Evolutionary conservation across 352 stramenopile genomes (phyloP).

Genomic region (Phytophthora kernoviae): DNA sequence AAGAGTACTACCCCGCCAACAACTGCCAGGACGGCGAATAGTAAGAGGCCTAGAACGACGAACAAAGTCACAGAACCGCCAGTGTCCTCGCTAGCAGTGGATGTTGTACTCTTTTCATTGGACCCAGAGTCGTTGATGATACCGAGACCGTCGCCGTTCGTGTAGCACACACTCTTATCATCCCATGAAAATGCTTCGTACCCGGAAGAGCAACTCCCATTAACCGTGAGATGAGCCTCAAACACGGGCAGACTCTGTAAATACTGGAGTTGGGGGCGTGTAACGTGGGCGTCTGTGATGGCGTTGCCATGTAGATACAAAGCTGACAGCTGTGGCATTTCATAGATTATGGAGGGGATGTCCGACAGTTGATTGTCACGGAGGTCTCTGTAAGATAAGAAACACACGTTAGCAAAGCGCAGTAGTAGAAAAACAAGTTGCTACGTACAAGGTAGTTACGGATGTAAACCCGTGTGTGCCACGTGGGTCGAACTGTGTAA

Average conservation of each 20-base stretch:
- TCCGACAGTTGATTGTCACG: slow-evolving; percentile 64
- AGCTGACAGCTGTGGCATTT: slow-evolving; percentile 57
- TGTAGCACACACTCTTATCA: slow-evolving; percentile 54
- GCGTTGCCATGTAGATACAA: slow-evolving; percentile 60
- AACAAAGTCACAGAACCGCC: slow-evolving; percentile 34
- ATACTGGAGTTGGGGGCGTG: slow-evolving; percentile 55
- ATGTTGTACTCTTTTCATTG: slow-evolving; percentile 31
- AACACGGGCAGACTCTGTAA: slow-evolving; percentile 56
- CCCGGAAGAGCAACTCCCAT: slow-evolving; percentile 42
- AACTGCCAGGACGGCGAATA: slow-evolving; percentile 49
- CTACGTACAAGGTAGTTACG: slow-evolving; percentile 61
- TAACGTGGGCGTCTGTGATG: slow-evolving; percentile 62
- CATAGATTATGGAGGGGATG: slow-evolving; percentile 74
- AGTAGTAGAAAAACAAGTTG: background rate
- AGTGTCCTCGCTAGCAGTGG: slow-evolving; percentile 29
- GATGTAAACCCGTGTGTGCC: slow-evolving; percentile 46
- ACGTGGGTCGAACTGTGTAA: slow-evolving; percentile 67
- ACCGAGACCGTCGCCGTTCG: slow-evolving; percentile 44
- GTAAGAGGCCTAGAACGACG: slow-evolving; percentile 48
- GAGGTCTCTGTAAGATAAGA: slow-evolving; percentile 52
- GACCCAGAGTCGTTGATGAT: slow-evolving; percentile 45
- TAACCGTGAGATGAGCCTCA: slow-evolving; percentile 45
- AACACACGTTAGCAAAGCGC: slow-evolving; percentile 8
- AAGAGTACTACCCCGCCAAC: slow-evolving; percentile 62
- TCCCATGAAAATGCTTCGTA: slow-evolving; percentile 59